Conservation (phyloP, 192 early-diverging fungal genomes). For the Kappamyces sp. region DNA sequence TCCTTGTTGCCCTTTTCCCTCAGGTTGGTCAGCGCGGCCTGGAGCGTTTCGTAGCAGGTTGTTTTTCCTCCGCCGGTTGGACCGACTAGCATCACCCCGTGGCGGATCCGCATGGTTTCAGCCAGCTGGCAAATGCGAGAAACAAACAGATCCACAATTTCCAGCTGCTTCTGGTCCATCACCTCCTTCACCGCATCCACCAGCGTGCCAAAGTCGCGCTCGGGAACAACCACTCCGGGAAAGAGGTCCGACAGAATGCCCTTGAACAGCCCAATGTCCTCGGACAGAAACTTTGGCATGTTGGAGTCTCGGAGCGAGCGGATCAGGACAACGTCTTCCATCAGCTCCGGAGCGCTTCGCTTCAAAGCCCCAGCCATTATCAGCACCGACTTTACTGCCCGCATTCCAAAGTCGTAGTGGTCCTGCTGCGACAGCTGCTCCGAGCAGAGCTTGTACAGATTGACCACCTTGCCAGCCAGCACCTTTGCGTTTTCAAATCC, state of each 20-base stretch:
- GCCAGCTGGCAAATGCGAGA: constrained; percentile 49
- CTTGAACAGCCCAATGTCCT: constrained; percentile 51
- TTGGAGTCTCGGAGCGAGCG: constrained; percentile 53
- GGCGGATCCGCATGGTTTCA: constrained; percentile 53
- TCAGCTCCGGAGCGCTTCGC: constrained; percentile 42
- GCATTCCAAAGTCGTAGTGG: constrained; percentile 63
- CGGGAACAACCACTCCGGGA: constrained; percentile 42
- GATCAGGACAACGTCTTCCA: constrained; percentile 53
- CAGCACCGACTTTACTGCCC: constrained; percentile 60
- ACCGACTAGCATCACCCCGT: constrained; percentile 60
- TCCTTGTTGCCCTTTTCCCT: constrained; percentile 29
- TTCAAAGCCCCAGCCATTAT: constrained; percentile 60
- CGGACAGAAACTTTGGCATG: constrained; percentile 53
- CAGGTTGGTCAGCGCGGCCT: constrained; percentile 37
- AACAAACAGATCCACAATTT: constrained; percentile 44
- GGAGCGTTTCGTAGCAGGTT: constrained; percentile 47
- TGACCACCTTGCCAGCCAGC: constrained; percentile 55
- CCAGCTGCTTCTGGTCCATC: constrained; percentile 35
- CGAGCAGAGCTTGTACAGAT: constrained; percentile 57
- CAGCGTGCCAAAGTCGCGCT: constrained; percentile 45
- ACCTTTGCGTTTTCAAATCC: constrained; percentile 55
- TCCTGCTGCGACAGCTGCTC: constrained; percentile 62
- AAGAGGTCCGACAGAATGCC: constrained; percentile 55
- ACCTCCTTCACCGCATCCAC: constrained; percentile 44
- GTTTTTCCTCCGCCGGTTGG: constrained; percentile 63